phyloP scores from a whole-genome alignment of 805 yeast species.

The Teunomyces cretensis region DNA sequence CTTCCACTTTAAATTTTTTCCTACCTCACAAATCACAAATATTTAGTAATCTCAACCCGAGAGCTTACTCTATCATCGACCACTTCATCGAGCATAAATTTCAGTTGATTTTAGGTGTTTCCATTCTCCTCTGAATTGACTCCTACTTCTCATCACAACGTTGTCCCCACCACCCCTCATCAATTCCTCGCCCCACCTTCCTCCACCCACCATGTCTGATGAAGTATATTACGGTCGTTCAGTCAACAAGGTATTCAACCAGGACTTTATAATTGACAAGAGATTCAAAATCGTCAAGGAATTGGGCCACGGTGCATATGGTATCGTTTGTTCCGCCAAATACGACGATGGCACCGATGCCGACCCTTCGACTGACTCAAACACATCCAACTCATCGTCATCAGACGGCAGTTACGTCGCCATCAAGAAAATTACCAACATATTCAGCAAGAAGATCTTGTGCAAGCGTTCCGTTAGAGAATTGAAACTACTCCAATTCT shows the following conservation, averaged over 20 bases:
- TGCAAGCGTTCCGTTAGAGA: slow-evolving; percentile 93
- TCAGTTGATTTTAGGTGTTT: no score
- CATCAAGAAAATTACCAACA: slow-evolving; percentile 92
- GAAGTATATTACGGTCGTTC: slow-evolving; percentile 29
- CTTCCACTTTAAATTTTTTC: slow-evolving; percentile 1
- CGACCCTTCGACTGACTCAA: slow-evolving; percentile 4
- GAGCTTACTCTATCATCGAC: background rate
- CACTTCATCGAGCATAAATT: no score
- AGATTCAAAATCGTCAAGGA: slow-evolving; percentile 88
- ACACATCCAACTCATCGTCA: slow-evolving; percentile 12
- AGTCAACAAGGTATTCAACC: slow-evolving; percentile 54
- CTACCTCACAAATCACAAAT: background rate
- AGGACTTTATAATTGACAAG: slow-evolving; percentile 88
- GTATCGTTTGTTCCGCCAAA: slow-evolving; percentile 92
- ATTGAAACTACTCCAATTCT: slow-evolving; percentile 83
- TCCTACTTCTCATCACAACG: background rate
- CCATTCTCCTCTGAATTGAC: no score
- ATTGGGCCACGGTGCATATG: slow-evolving; percentile 97
- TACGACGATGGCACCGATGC: slow-evolving; percentile 67
- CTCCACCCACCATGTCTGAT: background rate
- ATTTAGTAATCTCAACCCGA: background rate
- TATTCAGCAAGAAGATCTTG: slow-evolving; percentile 84
- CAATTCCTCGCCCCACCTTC: background rate
- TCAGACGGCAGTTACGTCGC: slow-evolving; percentile 61
- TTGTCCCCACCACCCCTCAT: background rate